Evolutionary conservation across 345 rosid species (phyloP), one percentile per base, ranked within the genome.

Genomic region (Fremontodendron californicum): DNA sequence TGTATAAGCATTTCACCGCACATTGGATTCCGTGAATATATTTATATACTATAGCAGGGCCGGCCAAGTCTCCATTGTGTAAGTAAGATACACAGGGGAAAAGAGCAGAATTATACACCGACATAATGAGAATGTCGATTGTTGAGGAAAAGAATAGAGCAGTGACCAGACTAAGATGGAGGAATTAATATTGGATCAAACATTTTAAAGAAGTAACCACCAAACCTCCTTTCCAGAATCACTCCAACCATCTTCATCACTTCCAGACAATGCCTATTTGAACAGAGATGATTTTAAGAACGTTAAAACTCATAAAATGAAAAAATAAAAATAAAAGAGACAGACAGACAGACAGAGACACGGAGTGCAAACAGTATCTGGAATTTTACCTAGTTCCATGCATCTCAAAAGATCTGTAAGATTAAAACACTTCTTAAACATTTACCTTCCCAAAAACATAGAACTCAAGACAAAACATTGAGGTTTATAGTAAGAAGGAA

Each of bases 231-330:
- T 69, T 88, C 87, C 93, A 71, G 93, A 89, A 80, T 96, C 99
- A 67, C 97, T 92, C 99, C 99, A 93, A 86, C 87, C 78, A 82
- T 93, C 98, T 80, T 84, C 98, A 7, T 96, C 98, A 65, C 99
- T 96, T 81, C 98, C 99, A 75, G 92, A 89, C 81, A 89, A 85
- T 75, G 97, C 99, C 99, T 96, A 81, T 76, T 77, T 65, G 55
- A 84, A 37, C 51, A 71, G 54, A 37, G 27, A 67, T 51, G 58
- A 48, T 21, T 31, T 76, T 76, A n/a, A 48, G 18, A 12, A 48
- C 19, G 25, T 3, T 19, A 52, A 3, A 8, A 11, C n/a, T 52
- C 11, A 8, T 51, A 51, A 51, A 51, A 1, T 6, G 2, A 2
- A 9, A 9, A 3, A 33, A n/a, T n/a, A 18, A 18, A 51, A 18